Base-by-base conservation (phyloP, 2,329 filamentous ascomycete genomes). In the Microcyclospora tardicrescens region DNA sequence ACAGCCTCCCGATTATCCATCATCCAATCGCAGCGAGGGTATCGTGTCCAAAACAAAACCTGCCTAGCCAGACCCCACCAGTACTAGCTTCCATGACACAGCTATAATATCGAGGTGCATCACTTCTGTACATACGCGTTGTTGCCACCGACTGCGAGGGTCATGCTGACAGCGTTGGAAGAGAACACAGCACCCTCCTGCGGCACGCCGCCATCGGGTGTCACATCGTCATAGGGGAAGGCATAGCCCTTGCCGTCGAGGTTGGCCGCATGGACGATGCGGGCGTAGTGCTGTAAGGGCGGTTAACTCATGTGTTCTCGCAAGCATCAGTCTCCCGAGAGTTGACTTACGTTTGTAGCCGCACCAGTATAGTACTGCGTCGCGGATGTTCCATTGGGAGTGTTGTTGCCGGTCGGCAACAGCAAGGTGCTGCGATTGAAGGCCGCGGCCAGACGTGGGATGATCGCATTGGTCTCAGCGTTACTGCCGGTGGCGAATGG, bases 381-480 rank as follows among this genome's bases (percentile, higher is more conserved):
- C 16, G 54, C 43, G 9, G 37, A 43, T 11, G 46, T 48, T 8
- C 50, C 49, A 39, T 67, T 40, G 48, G 65, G 53, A 47, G 61
- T 44, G 50, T 44, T 49, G 15, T 57, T 57, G 19, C 19, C 19
- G 19, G 5, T 24, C 11, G 59, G 54, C 5, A 60, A 53, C 36
- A 82, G 60, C 43, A 91, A 60, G 10, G 80, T 87, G 28, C 73
- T 77, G 15, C 84, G 71, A 60, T 87, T 85, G 52, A 89, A 74
- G 1, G 79, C 81, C 1, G 84, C 83, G 0, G 79, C 73, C 11
- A 91, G 62, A n/a, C 84, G 70, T 0, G 84, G 81, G 8, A 78
- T 77, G 40, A 87, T 72, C 31, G 77, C 77, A 43, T 67, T 66
- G 13, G 64, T 61, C 40, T 61, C 58, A 4, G 51, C 52, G 35